Conservation (phyloP, 129 eudicot genomes). For the Centrapalus pauciflorus region DNA sequence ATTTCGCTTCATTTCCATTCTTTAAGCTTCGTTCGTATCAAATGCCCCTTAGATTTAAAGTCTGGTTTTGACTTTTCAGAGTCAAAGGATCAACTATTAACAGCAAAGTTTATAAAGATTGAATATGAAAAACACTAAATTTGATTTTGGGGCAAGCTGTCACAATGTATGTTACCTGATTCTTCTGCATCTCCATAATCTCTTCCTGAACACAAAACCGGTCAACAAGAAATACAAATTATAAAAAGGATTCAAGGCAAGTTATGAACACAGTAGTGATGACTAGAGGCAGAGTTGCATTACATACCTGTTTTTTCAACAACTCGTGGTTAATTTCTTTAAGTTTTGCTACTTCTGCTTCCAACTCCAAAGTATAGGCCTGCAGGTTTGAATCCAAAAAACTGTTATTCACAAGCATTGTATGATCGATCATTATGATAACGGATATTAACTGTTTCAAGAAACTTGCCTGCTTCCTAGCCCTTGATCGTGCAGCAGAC, state of each 20-base stretch:
- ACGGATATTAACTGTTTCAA: background rate
- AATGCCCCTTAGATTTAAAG: background rate
- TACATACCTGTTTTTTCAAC: constrained; percentile 64
- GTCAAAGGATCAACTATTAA: background rate
- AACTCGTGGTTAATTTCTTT: constrained; percentile 65
- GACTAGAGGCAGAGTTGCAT: background rate
- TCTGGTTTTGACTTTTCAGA: background rate
- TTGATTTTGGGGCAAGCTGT: too few species aligned
- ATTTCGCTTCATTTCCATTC: too few species aligned
- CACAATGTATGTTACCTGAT: constrained; percentile 55
- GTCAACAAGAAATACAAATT: constrained; percentile 3
- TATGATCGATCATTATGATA: background rate
- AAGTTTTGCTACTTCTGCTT: constrained; percentile 81
- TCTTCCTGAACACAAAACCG: constrained; percentile 53
- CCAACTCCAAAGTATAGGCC: constrained; percentile 92
- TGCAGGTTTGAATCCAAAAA: constrained; percentile 1
- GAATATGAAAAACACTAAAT: background rate
- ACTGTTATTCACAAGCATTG: background rate
- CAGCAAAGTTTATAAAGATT: background rate
- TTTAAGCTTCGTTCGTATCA: too few species aligned
- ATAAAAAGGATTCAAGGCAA: background rate
- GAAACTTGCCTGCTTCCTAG: constrained; percentile 73
- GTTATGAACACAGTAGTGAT: background rate
- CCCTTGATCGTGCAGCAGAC: constrained; percentile 93
- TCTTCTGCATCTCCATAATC: constrained; percentile 66